A percentile compares a stretch with the other conserved stretches of the same genome.
These are phyloP conservation scores for Gymnopilus dilepis DNA, from an alignment of 768 basidiomycete species.

Conservation along the genomic window DNA sequence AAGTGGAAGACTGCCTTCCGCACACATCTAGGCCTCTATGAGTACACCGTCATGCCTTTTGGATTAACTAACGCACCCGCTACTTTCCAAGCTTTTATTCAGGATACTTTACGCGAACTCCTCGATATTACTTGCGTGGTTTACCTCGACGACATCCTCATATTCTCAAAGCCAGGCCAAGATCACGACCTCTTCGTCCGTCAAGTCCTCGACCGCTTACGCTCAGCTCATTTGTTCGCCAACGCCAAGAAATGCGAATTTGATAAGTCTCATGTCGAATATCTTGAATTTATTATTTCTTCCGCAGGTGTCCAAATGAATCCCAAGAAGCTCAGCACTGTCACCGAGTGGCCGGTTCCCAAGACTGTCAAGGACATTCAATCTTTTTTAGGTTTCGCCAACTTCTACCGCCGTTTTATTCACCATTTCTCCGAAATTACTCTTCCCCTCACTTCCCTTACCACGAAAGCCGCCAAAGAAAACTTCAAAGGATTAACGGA, in stretches of 20 bases:
- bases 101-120: constrained; percentile 42
- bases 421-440: constrained; percentile 36
- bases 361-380: constrained; percentile 23
- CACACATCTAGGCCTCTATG: constrained; percentile 39
- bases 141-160: constrained; percentile 51
- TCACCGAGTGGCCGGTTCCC: constrained; percentile 43
- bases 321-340: constrained; percentile 40
- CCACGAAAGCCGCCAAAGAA: constrained; percentile 21
- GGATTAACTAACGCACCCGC: constrained; percentile 45
- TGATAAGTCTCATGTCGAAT: constrained; percentile 40
- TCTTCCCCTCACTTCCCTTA: constrained; percentile 35
- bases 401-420: constrained; percentile 50
- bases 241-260: constrained; percentile 49
- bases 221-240: constrained; percentile 32
- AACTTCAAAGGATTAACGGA: constrained; percentile 10
- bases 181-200: constrained; percentile 41
- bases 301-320: constrained; percentile 35
- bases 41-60: constrained; percentile 48
- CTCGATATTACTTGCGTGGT: constrained; percentile 45
- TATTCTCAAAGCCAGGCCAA: constrained; percentile 41
- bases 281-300: constrained; percentile 45
- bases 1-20: constrained; percentile 51
- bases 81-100: constrained; percentile 48
- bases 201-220: constrained; percentile 38
- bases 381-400: constrained; percentile 39